These are phyloP conservation scores for Dictyostelium capitatum DNA, from an alignment of 78 protist species.

Conservation along the genomic window DNA sequence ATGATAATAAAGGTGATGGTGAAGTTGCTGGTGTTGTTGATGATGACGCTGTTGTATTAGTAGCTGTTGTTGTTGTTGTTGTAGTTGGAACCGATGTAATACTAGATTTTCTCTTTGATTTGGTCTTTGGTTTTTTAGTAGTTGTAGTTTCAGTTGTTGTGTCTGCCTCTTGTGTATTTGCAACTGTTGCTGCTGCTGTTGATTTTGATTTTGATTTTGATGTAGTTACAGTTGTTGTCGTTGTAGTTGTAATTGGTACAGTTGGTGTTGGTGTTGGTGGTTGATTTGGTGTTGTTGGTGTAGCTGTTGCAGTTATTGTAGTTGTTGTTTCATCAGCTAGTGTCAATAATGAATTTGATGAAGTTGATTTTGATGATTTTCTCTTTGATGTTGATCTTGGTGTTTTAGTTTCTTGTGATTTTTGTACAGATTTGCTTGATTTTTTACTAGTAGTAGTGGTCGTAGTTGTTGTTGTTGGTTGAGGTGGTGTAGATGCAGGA, in stretches of 20 bases:
- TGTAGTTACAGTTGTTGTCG: neutral
- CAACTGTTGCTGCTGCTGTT: neutral
- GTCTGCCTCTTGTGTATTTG: neutral
- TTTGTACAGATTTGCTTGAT: constrained; percentile 18
- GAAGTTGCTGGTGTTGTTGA: neutral
- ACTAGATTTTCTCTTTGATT: neutral
- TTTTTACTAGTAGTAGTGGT: neutral
- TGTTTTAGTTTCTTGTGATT: neutral
- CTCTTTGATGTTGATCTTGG: neutral
- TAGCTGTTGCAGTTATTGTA: neutral
- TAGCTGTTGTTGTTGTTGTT: neutral
- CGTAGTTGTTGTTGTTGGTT: neutral
- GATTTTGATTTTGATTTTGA: constrained; percentile 16
- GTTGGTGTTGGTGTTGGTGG: neutral
- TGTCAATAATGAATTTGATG: neutral
- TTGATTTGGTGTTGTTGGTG: neutral
- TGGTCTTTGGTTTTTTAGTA: neutral
- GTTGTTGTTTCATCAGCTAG: neutral
- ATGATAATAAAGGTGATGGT: neutral
- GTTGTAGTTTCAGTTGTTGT: neutral
- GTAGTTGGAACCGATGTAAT: neutral
- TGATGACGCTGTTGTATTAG: neutral
- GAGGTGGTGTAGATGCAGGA: neutral
- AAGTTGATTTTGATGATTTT: neutral
- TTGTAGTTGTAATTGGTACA: neutral